Evolutionary conservation across 1,284 basidiomycete genomes (phyloP).

Genomic region (Cryptococcus hybrid): DNA sequence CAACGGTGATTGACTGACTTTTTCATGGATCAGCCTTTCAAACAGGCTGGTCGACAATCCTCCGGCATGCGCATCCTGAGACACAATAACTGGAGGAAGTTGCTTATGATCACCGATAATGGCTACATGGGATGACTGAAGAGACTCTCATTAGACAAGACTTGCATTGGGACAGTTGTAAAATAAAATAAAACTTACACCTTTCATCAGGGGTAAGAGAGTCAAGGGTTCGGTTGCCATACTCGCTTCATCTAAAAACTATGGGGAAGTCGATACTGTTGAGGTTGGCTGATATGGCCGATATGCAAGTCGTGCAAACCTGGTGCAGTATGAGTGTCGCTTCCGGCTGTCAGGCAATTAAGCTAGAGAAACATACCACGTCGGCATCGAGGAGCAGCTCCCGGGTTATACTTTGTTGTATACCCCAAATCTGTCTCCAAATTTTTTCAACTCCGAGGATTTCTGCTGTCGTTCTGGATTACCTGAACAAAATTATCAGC

Average conservation of each 20-base stretch:
- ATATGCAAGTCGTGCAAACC: slow-evolving; percentile 82
- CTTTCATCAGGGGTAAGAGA: slow-evolving; percentile 83
- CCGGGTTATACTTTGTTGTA: neutral
- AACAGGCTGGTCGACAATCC: slow-evolving; percentile 81
- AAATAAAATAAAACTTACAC: slow-evolving; percentile 57
- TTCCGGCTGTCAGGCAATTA: no score
- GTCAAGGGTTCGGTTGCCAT: slow-evolving; percentile 93
- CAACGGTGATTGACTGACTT: slow-evolving; percentile 54
- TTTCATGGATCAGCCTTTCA: slow-evolving; percentile 78
- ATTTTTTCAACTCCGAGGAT: neutral
- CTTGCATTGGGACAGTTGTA: neutral
- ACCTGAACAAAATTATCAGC: neutral
- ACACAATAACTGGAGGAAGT: slow-evolving; percentile 83
- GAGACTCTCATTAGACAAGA: neutral
- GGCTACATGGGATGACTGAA: slow-evolving; percentile 71
- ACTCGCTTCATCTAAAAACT: slow-evolving; percentile 86
- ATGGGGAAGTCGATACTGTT: slow-evolving; percentile 79
- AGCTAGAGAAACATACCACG: slow-evolving; percentile 58
- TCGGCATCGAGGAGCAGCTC: slow-evolving; percentile 67
- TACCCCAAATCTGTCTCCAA: neutral
- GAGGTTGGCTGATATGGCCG: slow-evolving; percentile 57
- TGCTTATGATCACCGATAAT: slow-evolving; percentile 97
- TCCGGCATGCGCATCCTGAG: slow-evolving; percentile 63
- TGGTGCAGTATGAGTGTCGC: slow-evolving; percentile 31
- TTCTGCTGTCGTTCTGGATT: neutral